Base-by-base conservation (phyloP, 495 filamentous ascomycete species). In the Xylaria curta region DNA sequence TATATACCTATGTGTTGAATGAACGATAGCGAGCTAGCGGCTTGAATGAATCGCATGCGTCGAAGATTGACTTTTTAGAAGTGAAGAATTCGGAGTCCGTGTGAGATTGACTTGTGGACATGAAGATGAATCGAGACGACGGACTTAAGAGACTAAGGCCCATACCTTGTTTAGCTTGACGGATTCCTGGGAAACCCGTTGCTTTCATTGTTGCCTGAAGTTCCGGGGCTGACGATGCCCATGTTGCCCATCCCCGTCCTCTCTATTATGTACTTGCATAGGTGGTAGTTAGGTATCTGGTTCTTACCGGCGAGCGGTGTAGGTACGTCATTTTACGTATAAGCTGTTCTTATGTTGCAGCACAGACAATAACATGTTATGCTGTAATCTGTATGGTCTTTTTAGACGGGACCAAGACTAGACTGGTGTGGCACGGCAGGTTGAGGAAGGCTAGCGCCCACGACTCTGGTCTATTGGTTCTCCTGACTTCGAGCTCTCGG, bases 381-480 rank as follows among this genome's bases (percentile, higher is more conserved):
- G 33, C 33, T 40, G 38, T n/a, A n/a, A n/a, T n/a, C n/a, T n/a
- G n/a, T 15, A 10, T 44, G 15, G 42, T 12, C 42, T 17, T 17
- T 44, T 42, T 42, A 42, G 9, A 42, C 6, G 12, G 5, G 8
- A 12, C 8, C 28, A 31, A 38, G 36, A 3, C 36, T 38, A 38
- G 36, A 38, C 36, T n/a, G n/a, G n/a, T n/a, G n/a, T n/a, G n/a
- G n/a, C n/a, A n/a, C n/a, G n/a, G n/a, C n/a, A n/a, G 49, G 21
- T 53, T 54, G 3, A 19, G 47, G 51, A 1, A 21, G 9, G 5
- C n/a, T 64, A 6, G 40, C 21, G 61, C 40, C 60, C 61, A 64
- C 61, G 61, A 46, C 17, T 46, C n/a, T 31, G 40, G 47, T 64
- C 61, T 31, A 64, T 64, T 64, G 61, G 61, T 33, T 42, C 61